phyloP scores from a whole-genome alignment of 2,329 filamentous ascomycete species.

The Phialocephala sp. region DNA sequence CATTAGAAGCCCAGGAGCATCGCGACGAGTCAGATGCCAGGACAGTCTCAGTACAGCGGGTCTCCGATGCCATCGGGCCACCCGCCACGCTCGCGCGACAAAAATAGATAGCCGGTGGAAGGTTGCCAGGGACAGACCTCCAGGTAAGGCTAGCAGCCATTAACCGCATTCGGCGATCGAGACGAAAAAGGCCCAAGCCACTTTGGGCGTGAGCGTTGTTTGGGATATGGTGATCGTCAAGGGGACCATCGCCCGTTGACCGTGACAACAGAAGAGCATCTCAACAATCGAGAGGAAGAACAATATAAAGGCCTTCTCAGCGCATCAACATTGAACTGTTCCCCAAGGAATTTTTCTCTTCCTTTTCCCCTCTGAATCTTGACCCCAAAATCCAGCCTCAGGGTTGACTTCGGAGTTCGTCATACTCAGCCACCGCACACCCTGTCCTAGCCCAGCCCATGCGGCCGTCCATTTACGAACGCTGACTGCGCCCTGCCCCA shows the following conservation, averaged over 20 bases:
- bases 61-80: background rate
- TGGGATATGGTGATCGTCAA: conserved; percentile 1
- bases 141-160: background rate
- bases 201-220: background rate
- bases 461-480: background rate
- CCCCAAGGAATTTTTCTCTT: background rate
- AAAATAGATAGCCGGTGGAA: background rate
- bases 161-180: background rate
- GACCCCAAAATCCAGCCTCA: background rate
- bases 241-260: background rate
- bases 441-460: background rate
- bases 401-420: background rate
- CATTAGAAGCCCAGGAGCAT: background rate
- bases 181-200: background rate
- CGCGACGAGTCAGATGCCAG: background rate
- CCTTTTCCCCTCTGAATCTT: background rate
- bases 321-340: background rate
- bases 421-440: background rate
- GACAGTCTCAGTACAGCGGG: no score
- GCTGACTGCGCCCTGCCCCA: background rate
- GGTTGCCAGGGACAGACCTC: background rate
- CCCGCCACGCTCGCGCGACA: conserved; percentile 3
- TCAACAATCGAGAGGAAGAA: background rate
- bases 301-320: background rate
- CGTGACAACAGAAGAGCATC: background rate